Conservation (phyloP, 768 basidiomycete genomes). For the Tulasnella sp. region DNA sequence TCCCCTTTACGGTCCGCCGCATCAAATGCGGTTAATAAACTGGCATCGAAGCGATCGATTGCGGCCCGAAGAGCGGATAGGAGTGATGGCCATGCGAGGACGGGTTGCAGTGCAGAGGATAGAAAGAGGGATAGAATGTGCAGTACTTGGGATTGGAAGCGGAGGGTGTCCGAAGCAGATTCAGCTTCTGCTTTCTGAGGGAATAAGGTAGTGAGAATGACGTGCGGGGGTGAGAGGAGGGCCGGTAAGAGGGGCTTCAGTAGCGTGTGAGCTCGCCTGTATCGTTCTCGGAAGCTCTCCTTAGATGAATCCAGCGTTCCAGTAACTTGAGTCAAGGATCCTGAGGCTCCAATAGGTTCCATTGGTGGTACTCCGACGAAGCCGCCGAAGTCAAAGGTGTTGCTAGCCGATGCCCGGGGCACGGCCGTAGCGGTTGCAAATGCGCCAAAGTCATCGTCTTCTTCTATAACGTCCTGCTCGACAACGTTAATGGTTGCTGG, state of each 20-base stretch:
- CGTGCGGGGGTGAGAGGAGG: constrained; percentile 60
- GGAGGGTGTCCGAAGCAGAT: constrained; percentile 41
- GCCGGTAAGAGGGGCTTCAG: constrained; percentile 57
- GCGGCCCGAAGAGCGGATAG: constrained; percentile 65
- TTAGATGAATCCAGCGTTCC: not conserved
- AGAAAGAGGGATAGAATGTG: constrained; percentile 72
- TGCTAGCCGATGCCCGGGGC: constrained; percentile 2
- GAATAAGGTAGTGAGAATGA: constrained; percentile 58
- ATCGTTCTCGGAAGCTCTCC: constrained; percentile 51
- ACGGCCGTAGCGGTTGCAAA: constrained; percentile 50
- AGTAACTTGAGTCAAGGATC: not conserved
- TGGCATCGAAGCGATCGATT: constrained; percentile 84
- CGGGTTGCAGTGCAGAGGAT: constrained; percentile 63
- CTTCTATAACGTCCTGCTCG: constrained; percentile 33
- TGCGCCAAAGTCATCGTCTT: constrained; percentile 86
- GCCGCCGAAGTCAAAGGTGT: constrained; percentile 33
- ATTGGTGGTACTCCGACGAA: constrained; percentile 37
- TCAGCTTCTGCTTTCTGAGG: constrained; percentile 34
- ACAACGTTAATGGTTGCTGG: constrained; percentile 58
- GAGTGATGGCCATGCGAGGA: constrained; percentile 61
- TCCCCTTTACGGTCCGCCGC: constrained; percentile 69
- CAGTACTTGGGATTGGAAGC: constrained; percentile 62
- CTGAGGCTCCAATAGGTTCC: constrained; percentile 8
- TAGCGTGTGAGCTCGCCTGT: constrained; percentile 60
- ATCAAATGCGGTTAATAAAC: constrained; percentile 83